phyloP scores from a whole-genome alignment of 2,329 filamentous ascomycete species.

The Aspergillus sp. region DNA sequence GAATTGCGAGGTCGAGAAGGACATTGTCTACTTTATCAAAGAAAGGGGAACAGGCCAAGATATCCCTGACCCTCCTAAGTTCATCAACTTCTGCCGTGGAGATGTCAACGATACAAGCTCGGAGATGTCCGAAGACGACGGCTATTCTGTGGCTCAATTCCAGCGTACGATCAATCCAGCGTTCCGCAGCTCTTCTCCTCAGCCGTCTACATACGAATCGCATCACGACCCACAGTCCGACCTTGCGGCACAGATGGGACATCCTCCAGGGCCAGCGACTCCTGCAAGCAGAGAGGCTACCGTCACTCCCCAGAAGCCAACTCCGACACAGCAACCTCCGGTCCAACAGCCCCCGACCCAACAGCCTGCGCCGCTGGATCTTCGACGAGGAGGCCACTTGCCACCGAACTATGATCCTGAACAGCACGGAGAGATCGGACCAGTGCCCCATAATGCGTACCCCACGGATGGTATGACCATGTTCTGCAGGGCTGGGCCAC shows the following conservation, averaged over 20 bases:
- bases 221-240: constrained; percentile 82
- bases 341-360: constrained; percentile 26
- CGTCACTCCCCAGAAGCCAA: constrained; percentile 52
- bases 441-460: constrained; percentile 87
- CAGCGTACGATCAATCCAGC: constrained; percentile 92
- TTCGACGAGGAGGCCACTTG: constrained; percentile 38
- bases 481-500: constrained; percentile 76
- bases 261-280: constrained; percentile 46
- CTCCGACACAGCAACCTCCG: constrained; percentile 24
- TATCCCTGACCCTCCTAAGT: constrained; percentile 93
- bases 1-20: constrained; percentile 94
- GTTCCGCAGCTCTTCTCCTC: constrained; percentile 92
- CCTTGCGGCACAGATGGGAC: constrained; percentile 67
- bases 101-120: constrained; percentile 72
- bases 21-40: constrained; percentile 84
- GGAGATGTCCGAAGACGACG: constrained; percentile 84
- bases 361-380: constrained; percentile 37
- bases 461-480: constrained; percentile 96
- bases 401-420: constrained; percentile 52
- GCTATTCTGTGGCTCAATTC: constrained; percentile 95
- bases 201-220: constrained; percentile 88
- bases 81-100: constrained; percentile 97
- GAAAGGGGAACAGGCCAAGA: constrained; percentile 91
- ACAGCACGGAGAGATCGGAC: constrained; percentile 63
- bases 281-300: constrained; percentile 52